These are phyloP conservation scores for Kalmusia sp. DNA, from an alignment of 2,329 filamentous ascomycete species.

Conservation along the genomic window DNA sequence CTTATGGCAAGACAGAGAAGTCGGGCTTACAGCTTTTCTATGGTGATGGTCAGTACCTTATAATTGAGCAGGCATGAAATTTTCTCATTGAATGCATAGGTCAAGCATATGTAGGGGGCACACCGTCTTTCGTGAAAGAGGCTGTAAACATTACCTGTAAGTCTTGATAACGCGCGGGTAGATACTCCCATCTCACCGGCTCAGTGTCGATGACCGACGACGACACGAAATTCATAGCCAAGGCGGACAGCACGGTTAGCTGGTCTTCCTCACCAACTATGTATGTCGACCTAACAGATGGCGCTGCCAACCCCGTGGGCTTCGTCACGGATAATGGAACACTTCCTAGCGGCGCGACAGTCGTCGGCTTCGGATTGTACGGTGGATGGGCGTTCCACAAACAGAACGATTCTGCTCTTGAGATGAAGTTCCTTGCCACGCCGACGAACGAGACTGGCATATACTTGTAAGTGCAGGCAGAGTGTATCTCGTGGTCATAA, in stretches of 20 bases:
- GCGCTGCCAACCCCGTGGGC: slow-evolving; percentile 32
- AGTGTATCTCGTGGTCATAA: not conserved
- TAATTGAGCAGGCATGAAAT: not conserved
- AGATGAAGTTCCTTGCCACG: slow-evolving; percentile 27
- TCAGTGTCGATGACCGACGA: slow-evolving; percentile 19
- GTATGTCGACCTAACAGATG: slow-evolving; percentile 24
- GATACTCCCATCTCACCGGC: slow-evolving; percentile 3
- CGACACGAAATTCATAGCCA: slow-evolving; percentile 22
- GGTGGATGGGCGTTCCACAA: slow-evolving; percentile 37
- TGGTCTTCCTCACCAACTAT: slow-evolving; percentile 29
- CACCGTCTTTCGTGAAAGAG: slow-evolving; percentile 20
- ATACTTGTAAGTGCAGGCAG: slow-evolving; percentile 12
- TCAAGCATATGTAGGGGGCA: slow-evolving; percentile 40
- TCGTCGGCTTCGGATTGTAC: slow-evolving; percentile 33
- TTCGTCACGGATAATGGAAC: slow-evolving; percentile 28
- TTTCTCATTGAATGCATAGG: slow-evolving; percentile 24
- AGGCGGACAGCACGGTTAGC: slow-evolving; percentile 23
- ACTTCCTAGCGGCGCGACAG: slow-evolving; percentile 12
- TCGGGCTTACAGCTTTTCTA: slow-evolving; percentile 40
- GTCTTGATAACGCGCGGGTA: not conserved
- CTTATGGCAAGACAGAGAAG: slow-evolving; percentile 34
- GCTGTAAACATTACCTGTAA: slow-evolving; percentile 41
- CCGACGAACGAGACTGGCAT: slow-evolving; percentile 22
- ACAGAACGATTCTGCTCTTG: slow-evolving; percentile 14
- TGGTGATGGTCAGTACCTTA: slow-evolving; percentile 36